Conservation (phyloP, 2,329 filamentous ascomycete genomes). For the Chaetomium strumarium region DNA sequence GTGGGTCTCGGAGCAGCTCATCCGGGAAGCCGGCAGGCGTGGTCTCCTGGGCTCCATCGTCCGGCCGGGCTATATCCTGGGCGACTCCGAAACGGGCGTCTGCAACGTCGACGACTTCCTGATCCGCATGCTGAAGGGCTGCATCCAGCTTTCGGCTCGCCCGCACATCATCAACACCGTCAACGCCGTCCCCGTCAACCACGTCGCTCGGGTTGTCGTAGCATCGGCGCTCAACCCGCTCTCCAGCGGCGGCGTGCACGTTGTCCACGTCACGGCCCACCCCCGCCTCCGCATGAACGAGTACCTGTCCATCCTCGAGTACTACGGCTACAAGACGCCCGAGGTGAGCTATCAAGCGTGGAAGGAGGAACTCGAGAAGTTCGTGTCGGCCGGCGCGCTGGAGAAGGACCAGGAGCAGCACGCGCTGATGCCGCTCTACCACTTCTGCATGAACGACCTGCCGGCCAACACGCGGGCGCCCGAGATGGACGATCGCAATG, state of each 20-base stretch:
- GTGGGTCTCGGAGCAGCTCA: slow-evolving; percentile 64
- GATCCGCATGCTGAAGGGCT: slow-evolving; percentile 79
- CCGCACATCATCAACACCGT: slow-evolving; percentile 80
- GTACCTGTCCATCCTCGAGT: slow-evolving; percentile 64
- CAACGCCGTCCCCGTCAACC: slow-evolving; percentile 81
- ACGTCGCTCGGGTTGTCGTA: slow-evolving; percentile 75
- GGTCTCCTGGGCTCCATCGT: slow-evolving; percentile 72
- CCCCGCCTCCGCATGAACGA: slow-evolving; percentile 73
- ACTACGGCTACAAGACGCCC: slow-evolving; percentile 66
- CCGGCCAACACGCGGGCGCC: slow-evolving; percentile 64
- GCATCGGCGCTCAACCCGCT: slow-evolving; percentile 64
- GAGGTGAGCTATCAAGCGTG: slow-evolving; percentile 63
- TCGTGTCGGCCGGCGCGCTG: slow-evolving; percentile 53
- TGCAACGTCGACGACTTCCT: slow-evolving; percentile 87
- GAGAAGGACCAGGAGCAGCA: slow-evolving; percentile 58
- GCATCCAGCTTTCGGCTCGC: slow-evolving; percentile 67
- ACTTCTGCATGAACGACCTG: slow-evolving; percentile 66
- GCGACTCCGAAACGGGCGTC: slow-evolving; percentile 63
- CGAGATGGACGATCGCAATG: slow-evolving; percentile 68
- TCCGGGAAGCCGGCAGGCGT: slow-evolving; percentile 70
- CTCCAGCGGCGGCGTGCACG: slow-evolving; percentile 38
- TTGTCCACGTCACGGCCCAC: slow-evolving; percentile 74
- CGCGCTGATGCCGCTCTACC: slow-evolving; percentile 68
- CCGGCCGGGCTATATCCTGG: slow-evolving; percentile 79
- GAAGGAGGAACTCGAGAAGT: slow-evolving; percentile 61